Base-by-base conservation (phyloP, 1,284 basidiomycete genomes). In the Tylopilus orsonianus region DNA sequence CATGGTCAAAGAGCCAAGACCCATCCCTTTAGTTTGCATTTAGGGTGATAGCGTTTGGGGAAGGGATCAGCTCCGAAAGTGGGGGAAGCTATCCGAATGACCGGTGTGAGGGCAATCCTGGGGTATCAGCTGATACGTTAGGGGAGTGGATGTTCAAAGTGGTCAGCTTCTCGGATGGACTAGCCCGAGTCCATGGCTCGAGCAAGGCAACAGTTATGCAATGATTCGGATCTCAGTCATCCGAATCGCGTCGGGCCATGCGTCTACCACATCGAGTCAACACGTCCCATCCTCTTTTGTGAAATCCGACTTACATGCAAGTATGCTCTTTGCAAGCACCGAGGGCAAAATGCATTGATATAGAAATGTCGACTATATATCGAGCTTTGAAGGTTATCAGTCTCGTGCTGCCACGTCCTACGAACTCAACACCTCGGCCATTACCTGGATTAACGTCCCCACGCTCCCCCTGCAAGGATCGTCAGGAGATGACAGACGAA, bases 221-320 rank as follows among this genome's bases (percentile, higher is more conserved):
- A 18, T 26, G 20, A 32, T 42, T 38, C 56, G 45, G 55, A 56
- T 51, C 55, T 58, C 42, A 42, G 32, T 42, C 41, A 45, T 24
- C 38, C 47, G 29, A 41, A 20, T 24, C 9, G n/a, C n/a, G 9
- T 35, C 22, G 13, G 20, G 53, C 27, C 18, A 40, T 44, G 43
- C 40, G 37, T 56, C 45, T 34, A 9, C 49, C 38, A 39, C 37
- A 57, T 46, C 32, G 37, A 46, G 49, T 5, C 41, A 39, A 33
- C 32, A 27, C 1, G 18, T 14, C 33, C 4, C 26, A 40, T 30
- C 41, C 32, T 42, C 22, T 33, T 41, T 38, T n/a, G 41, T 46
- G 46, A 47, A 55, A 39, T 36, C 36, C 13, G 19, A 26, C 47
- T 45, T 27, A 23, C 33, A 18, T 22, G 36, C 18, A 19, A 18